Percentiles rank a stretch among this genome's conserved stretches.
These are phyloP conservation scores for Baeospora myosura DNA, from an alignment of 1,284 basidiomycete species.

Conservation along the genomic window DNA sequence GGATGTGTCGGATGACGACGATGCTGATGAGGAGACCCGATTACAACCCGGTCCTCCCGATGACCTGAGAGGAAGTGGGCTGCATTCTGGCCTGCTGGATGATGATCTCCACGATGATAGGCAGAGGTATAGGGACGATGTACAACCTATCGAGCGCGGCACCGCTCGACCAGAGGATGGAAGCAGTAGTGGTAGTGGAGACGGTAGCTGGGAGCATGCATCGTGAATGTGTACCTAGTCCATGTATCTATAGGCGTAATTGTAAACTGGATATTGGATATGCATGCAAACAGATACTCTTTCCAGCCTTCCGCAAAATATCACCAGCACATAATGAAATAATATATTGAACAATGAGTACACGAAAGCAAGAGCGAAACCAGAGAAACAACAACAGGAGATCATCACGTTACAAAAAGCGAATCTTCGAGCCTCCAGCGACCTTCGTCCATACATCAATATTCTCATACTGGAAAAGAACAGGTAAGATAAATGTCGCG, in stretches of 20 bases:
- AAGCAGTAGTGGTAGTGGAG: slow-evolving; percentile 47
- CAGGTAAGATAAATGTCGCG: slow-evolving; percentile 10
- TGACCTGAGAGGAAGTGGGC: slow-evolving; percentile 30
- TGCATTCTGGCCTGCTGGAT: slow-evolving; percentile 60
- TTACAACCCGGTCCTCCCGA: slow-evolving; percentile 29
- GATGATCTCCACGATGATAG: slow-evolving; percentile 41
- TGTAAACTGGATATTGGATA: too few species aligned
- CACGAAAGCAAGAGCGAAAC: background rate
- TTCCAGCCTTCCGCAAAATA: background rate
- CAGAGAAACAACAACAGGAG: background rate
- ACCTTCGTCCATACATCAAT: slow-evolving; percentile 71
- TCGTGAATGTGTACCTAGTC: slow-evolving; percentile 28
- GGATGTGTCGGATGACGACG: slow-evolving; percentile 69
- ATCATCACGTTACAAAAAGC: slow-evolving; percentile 31
- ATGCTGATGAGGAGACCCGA: slow-evolving; percentile 61
- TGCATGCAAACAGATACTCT: too few species aligned
- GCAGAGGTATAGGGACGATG: slow-evolving; percentile 27
- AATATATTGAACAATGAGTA: background rate
- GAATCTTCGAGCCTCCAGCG: slow-evolving; percentile 71
- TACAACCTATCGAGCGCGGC: slow-evolving; percentile 32
- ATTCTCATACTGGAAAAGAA: slow-evolving; percentile 64
- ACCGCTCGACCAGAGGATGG: slow-evolving; percentile 15
- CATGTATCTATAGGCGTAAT: too few species aligned
- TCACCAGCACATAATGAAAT: background rate
- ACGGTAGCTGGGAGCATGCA: slow-evolving; percentile 70